These are phyloP conservation scores for Peronospora belbahrii DNA, from an alignment of 352 stramenopile genomes.

Conservation along the genomic window DNA sequence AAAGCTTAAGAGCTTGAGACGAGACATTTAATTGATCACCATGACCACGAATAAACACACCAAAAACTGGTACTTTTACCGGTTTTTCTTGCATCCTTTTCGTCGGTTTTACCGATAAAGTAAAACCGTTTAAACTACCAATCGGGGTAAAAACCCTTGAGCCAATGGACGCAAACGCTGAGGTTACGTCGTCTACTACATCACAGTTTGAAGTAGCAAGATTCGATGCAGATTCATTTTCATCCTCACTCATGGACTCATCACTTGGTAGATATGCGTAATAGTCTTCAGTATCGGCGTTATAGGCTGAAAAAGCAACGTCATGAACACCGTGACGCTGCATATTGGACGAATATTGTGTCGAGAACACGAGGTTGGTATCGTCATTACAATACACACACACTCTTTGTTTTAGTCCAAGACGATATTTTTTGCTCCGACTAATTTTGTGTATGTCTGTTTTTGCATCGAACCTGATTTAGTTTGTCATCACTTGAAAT, in stretches of 20 bases:
- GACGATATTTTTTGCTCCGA: too few species aligned
- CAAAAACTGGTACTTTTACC: slow-evolving; percentile 2
- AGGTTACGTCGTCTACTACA: slow-evolving; percentile 23
- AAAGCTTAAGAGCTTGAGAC: slow-evolving; percentile 23
- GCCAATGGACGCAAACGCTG: slow-evolving; percentile 17
- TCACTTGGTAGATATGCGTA: slow-evolving; percentile 53
- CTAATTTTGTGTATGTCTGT: too few species aligned
- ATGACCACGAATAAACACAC: slow-evolving; percentile 12
- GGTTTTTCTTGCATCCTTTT: neutral
- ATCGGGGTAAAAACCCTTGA: slow-evolving; percentile 27
- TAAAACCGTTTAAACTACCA: slow-evolving; percentile 9
- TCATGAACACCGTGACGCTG: slow-evolving; percentile 4
- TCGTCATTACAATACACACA: slow-evolving; percentile 7
- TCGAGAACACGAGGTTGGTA: neutral
- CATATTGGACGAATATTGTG: slow-evolving; percentile 7
- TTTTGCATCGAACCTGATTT: too few species aligned
- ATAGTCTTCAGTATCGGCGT: slow-evolving; percentile 43
- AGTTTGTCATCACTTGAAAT: too few species aligned
- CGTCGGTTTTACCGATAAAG: neutral
- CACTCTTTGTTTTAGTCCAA: slow-evolving; percentile 1
- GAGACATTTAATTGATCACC: slow-evolving; percentile 38
- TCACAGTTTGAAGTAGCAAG: slow-evolving; percentile 6
- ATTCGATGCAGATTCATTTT: slow-evolving; percentile 11
- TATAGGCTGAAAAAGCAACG: slow-evolving; percentile 25
- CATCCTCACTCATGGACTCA: slow-evolving; percentile 35